Evolutionary conservation across 1,284 basidiomycete genomes (phyloP), one percentile per base, ranked within the genome.

Genomic region (Malassezia cuniculi): DNA sequence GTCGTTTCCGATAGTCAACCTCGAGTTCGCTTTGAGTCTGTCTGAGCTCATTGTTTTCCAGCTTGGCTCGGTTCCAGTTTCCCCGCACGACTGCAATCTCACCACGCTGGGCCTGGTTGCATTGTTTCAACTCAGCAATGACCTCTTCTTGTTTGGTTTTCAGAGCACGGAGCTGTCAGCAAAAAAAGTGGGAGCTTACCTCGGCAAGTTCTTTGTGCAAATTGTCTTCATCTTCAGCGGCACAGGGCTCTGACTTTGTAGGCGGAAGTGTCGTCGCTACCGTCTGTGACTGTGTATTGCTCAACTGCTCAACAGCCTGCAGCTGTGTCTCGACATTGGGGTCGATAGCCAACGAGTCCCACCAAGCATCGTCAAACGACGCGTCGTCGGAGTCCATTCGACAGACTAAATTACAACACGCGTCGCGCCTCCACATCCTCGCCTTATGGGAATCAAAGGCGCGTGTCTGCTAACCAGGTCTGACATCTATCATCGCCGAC

Each of bases 401-500:
- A 38, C 36, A 14, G 28, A 25, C 31, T 22, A 7, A 16, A 19
- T 12, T 17, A 16, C 28, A 18, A 14, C 28, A 31, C 12, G 27
- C 10, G 17, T 22, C 20, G 31, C 36, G 22, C 30, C 22, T 28
- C 38, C 33, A n/a, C 17, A 19, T 29, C 28, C 36, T 12, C 20
- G 33, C 8, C 3, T 34, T 17, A 45, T 45, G 42, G 42, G 42
- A 26, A 45, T 45, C 36, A 45, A 45, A 39, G 42, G 42, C 39
- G 20, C 19, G 39, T 27, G 14, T 6, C 6, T 24, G 22, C 22
- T 24, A 24, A 24, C 43, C 44, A 73, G 90, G 90, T 33, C 76
- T 97, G 29, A 95, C 87, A 12, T 81, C 76, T 14, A 76, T 97
- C 31, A 75, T 97, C 46, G 56, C 53, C 8, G 83, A 93, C 63